Evolutionary conservation across 176 grass and related monocot species (phyloP).

Genomic region (Rhynchospora pubera): DNA sequence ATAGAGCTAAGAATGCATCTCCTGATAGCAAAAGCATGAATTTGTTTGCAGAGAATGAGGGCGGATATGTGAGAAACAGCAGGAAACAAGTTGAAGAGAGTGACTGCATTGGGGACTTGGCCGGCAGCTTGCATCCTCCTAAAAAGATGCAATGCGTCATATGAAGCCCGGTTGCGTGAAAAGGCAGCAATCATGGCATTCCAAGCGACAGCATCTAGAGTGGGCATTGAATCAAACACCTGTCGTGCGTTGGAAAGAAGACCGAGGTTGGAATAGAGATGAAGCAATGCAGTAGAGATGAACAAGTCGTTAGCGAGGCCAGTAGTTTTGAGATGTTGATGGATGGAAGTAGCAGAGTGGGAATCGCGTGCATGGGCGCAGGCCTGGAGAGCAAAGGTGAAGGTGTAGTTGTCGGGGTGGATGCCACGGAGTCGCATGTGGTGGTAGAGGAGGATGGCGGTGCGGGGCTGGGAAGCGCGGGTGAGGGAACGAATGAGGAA

Average conservation of each 20-base stretch:
- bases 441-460: constrained; percentile 44
- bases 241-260: constrained; percentile 36
- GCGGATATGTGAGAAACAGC: constrained; percentile 37
- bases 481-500: constrained; percentile 60
- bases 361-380: not conserved
- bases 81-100: constrained; percentile 53
- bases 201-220: constrained; percentile 52
- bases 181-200: constrained; percentile 57
- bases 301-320: constrained; percentile 48
- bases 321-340: constrained; percentile 32
- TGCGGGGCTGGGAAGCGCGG: constrained; percentile 2
- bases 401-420: constrained; percentile 41
- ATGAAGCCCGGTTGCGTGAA: constrained; percentile 20
- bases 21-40: constrained; percentile 49
- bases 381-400: constrained; percentile 39
- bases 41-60: constrained; percentile 33
- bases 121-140: constrained; percentile 37
- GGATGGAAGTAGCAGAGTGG: constrained; percentile 21
- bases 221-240: constrained; percentile 60
- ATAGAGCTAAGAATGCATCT: constrained; percentile 31
- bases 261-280: constrained; percentile 56
- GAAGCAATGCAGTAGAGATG: constrained; percentile 54
- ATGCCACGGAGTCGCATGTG: constrained; percentile 33
- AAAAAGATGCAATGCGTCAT: constrained; percentile 43
- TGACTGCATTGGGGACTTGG: constrained; percentile 46